phyloP scores from a whole-genome alignment of 306 rosid genomes.

The Quercus agrifolia region DNA sequence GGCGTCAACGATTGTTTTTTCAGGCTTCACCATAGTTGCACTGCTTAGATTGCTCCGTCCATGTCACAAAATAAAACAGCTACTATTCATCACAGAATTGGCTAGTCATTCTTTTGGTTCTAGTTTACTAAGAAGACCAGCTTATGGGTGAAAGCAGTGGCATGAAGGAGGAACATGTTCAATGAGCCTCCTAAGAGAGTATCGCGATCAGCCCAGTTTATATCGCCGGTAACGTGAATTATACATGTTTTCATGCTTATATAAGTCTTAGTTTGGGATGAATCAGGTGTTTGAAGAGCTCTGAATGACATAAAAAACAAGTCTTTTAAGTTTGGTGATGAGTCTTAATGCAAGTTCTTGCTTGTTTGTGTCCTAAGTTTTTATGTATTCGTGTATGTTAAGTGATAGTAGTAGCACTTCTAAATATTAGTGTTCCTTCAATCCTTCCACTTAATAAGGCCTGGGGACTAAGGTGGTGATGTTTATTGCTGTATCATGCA shows the following conservation, averaged over 20 bases:
- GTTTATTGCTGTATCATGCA: background rate
- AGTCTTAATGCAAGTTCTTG: background rate
- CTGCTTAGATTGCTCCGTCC: conserved; percentile 47
- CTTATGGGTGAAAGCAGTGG: conserved; percentile 41
- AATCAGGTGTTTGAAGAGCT: no score
- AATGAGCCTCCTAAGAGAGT: conserved; percentile 52
- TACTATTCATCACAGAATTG: conserved; percentile 21
- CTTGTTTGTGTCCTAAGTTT: conserved; percentile 5
- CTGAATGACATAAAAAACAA: no score
- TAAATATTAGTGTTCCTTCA: background rate
- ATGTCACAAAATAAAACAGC: conserved; percentile 24
- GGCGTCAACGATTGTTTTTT: conserved; percentile 48
- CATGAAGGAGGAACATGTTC: conserved; percentile 51
- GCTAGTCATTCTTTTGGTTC: background rate
- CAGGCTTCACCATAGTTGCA: conserved; percentile 34
- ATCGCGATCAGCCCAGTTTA: conserved; percentile 38
- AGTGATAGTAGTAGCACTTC: background rate
- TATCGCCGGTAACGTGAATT: conserved; percentile 45
- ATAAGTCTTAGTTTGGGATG: no score
- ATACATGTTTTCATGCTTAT: background rate
- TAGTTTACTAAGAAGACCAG: background rate
- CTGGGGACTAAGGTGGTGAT: conserved; percentile 10
- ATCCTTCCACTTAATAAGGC: background rate
- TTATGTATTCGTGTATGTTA: background rate
- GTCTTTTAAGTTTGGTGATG: background rate